Base-by-base conservation (phyloP, 2,329 filamentous ascomycete species). In the Trichophyton rubrum region DNA sequence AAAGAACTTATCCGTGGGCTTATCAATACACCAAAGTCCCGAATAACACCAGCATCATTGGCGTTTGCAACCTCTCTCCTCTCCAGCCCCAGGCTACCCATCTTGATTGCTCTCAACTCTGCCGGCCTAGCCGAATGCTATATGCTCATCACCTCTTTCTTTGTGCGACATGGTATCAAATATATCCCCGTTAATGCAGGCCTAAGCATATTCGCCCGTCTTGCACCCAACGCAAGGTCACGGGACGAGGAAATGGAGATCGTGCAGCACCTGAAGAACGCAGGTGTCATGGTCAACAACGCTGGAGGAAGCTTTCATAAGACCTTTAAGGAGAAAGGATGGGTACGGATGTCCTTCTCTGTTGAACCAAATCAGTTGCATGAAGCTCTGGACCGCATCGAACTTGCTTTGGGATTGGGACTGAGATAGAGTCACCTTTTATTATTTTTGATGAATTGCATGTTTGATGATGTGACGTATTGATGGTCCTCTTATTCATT, bases 151-250 rank as follows among this genome's bases (percentile, higher is more conserved):
- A 69, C 67, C 4, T 30, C n/a, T 8, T 68, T 69, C 55, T 63
- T 70, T 17, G 66, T 62, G n/a, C 56, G 58, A 27, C 62, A 63
- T 35, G 49, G 56, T 2, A 67, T 71, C 17, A 47, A 55, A 20
- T 71, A 69, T 55, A 60, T 69, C 24, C 68, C 68, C 1, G 63
- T 63, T 6, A 68, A 63, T 40, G 64, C 68, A 13, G 68, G 68
- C 9, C 49, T 68, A 3, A 69, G 61, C 33, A 59, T 70, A 9
- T 69, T 67, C 43, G 66, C 67, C 9, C 63, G 59, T 24, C 20
- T 70, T 6, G 63, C 60, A 8, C 62, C 62, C 13, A 24, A 61
- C 22, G 68, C 67, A 9, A 58, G 62, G 59, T 66, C 67, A 1
- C 67, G 66, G 65, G 65, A 69, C 8, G 67, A 68, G 27, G 68